Evolutionary conservation across 2,329 filamentous ascomycete species (phyloP).

Genomic region (Verruconis gallopava): DNA sequence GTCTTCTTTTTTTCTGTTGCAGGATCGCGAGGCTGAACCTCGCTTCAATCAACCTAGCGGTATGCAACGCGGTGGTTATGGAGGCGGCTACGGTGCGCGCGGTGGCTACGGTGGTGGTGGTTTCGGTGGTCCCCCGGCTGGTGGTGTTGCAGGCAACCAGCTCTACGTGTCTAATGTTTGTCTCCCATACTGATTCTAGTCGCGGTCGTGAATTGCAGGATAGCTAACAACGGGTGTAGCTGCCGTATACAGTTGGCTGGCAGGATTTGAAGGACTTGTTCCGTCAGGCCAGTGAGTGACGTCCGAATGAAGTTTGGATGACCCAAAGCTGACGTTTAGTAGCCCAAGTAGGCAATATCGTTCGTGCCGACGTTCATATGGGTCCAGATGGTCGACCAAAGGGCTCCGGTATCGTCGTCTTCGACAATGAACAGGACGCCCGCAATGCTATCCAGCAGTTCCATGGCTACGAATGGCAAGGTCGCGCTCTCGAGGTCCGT

Average conservation of each 20-base stretch:
- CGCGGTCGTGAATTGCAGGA: constrained; percentile 11
- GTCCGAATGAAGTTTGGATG: neutral
- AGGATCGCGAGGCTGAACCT: constrained; percentile 97
- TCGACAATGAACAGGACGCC: constrained; percentile 87
- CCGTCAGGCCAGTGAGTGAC: constrained; percentile 79
- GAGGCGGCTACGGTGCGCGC: constrained; percentile 28
- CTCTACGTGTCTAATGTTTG: constrained; percentile 98
- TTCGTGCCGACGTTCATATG: constrained; percentile 89
- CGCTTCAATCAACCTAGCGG: constrained; percentile 67
- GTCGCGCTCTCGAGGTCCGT: constrained; percentile 80
- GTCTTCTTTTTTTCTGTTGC: too few species aligned
- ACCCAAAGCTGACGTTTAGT: neutral
- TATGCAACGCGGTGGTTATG: constrained; percentile 27
- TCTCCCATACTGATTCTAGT: too few species aligned
- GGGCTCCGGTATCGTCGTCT: constrained; percentile 92
- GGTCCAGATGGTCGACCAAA: constrained; percentile 88
- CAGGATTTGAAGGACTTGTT: constrained; percentile 98
- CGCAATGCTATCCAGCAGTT: constrained; percentile 94
- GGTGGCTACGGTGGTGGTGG: constrained; percentile 39
- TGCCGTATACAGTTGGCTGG: constrained; percentile 96
- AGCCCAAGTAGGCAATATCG: constrained; percentile 40
- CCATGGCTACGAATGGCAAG: constrained; percentile 98
- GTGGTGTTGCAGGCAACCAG: constrained; percentile 61
- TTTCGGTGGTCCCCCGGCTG: constrained; percentile 30
- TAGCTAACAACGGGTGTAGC: constrained; percentile 41